A percentile compares a stretch with the other conserved stretches of the same genome.
phyloP scores from a whole-genome alignment of 208 protist genomes.

The Borovskyia barvae region DNA sequence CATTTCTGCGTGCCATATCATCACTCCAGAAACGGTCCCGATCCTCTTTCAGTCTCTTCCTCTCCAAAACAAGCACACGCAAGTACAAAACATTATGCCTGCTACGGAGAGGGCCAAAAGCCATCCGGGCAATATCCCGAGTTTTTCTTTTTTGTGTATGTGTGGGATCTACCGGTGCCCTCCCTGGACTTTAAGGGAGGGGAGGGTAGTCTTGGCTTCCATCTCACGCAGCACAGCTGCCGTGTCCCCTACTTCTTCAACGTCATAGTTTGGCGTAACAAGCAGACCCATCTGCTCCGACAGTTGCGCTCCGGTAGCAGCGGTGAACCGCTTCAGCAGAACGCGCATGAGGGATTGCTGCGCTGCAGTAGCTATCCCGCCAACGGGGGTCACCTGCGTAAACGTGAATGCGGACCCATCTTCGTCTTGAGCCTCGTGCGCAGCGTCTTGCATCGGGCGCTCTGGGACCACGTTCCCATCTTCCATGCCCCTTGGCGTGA shows the following conservation, averaged over 20 bases:
- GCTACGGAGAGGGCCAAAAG: constrained; percentile 10
- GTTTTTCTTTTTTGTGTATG: background rate
- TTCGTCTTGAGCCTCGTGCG: too few relatives aligned
- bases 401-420: too few relatives aligned
- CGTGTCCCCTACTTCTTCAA: constrained; percentile 33
- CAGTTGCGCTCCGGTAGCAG: constrained; percentile 31
- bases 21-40: too few relatives aligned
- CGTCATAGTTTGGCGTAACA: constrained; percentile 51
- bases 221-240: constrained; percentile 29
- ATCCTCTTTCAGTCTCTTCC: too few relatives aligned
- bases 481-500: too few relatives aligned
- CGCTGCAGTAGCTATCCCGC: constrained; percentile 36
- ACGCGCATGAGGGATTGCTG: constrained; percentile 53
- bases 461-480: too few relatives aligned
- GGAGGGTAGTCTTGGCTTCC: constrained; percentile 7
- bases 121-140: too few relatives aligned
- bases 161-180: background rate
- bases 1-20: too few relatives aligned
- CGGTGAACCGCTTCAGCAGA: constrained; percentile 37
- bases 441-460: too few relatives aligned
- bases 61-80: too few relatives aligned
- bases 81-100: constrained; percentile 8
- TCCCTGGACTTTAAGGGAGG: background rate
- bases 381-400: constrained; percentile 13
- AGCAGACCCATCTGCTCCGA: constrained; percentile 42